These are phyloP conservation scores for Sporisorium sorghi DNA, from an alignment of 1,284 basidiomycete genomes.

Conservation along the genomic window DNA sequence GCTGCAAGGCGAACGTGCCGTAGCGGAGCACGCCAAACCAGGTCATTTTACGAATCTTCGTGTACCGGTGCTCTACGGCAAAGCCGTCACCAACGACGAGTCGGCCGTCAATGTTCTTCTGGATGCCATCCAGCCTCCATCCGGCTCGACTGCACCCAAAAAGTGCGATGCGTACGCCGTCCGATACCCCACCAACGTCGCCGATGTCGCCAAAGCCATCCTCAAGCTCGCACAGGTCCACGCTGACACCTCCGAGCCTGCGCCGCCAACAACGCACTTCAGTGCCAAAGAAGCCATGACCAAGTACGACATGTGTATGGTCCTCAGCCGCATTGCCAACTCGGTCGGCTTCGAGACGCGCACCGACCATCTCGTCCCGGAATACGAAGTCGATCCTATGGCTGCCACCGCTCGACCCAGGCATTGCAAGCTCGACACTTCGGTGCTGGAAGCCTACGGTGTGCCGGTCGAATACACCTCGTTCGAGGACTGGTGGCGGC, in stretches of 20 bases:
- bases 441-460: slow-evolving; percentile 50
- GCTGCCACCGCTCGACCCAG: slow-evolving; percentile 62
- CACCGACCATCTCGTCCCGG: slow-evolving; percentile 61
- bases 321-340: slow-evolving; percentile 59
- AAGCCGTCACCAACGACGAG: slow-evolving; percentile 53
- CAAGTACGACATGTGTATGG: slow-evolving; percentile 72
- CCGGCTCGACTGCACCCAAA: slow-evolving; percentile 14
- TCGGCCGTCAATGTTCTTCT: slow-evolving; percentile 67
- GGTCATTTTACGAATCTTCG: slow-evolving; percentile 69
- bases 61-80: slow-evolving; percentile 69
- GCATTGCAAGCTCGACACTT: slow-evolving; percentile 64
- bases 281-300: slow-evolving; percentile 71
- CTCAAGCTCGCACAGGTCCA: slow-evolving; percentile 66
- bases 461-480: slow-evolving; percentile 48
- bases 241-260: slow-evolving; percentile 15
- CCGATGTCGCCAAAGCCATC: slow-evolving; percentile 71
- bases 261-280: slow-evolving; percentile 71
- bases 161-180: slow-evolving; percentile 69
- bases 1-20: slow-evolving; percentile 68
- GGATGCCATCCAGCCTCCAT: slow-evolving; percentile 47
- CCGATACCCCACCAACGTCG: slow-evolving; percentile 72
- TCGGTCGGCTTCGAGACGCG: slow-evolving; percentile 46
- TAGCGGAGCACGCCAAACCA: slow-evolving; percentile 41
- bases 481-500: slow-evolving; percentile 66
- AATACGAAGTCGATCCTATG: slow-evolving; percentile 60